These are phyloP conservation scores for Kwoniella sp. DNA, from an alignment of 768 basidiomycete genomes.

Conservation along the genomic window DNA sequence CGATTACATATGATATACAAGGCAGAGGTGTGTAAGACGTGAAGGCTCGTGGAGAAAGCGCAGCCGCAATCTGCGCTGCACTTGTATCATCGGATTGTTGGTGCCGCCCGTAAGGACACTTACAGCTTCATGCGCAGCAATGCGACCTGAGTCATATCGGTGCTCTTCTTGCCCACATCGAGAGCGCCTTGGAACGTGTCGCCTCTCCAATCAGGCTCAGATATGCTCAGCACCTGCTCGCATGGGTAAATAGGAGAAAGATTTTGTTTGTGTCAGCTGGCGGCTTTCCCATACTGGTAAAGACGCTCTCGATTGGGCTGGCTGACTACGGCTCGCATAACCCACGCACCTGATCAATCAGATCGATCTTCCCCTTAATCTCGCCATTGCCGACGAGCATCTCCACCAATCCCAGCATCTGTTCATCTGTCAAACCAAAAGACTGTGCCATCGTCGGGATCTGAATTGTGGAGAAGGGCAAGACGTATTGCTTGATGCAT, in stretches of 20 bases:
- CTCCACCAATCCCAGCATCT: slow-evolving; percentile 74
- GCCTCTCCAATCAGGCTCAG: slow-evolving; percentile 74
- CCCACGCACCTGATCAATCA: slow-evolving; percentile 74
- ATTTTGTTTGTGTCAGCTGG: too few species aligned
- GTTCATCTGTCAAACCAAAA: slow-evolving; percentile 77
- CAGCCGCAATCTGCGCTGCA: too few species aligned
- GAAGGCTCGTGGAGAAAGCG: too few species aligned
- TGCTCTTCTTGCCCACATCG: slow-evolving; percentile 71
- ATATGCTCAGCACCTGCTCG: slow-evolving; percentile 73
- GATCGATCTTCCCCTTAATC: slow-evolving; percentile 82
- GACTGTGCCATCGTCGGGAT: slow-evolving; percentile 81
- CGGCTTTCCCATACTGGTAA: too few species aligned
- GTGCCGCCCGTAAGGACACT: too few species aligned
- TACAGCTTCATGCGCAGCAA: slow-evolving; percentile 82
- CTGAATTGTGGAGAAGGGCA: slow-evolving; percentile 81
- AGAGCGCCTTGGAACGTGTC: slow-evolving; percentile 76
- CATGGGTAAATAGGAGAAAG: not conserved
- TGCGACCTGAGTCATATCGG: slow-evolving; percentile 73
- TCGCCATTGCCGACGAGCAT: slow-evolving; percentile 73
- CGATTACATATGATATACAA: too few species aligned
- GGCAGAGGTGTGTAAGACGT: too few species aligned
- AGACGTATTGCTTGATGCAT: slow-evolving; percentile 83
- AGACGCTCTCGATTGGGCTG: too few species aligned
- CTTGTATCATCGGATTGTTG: too few species aligned
- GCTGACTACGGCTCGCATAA: too few species aligned